These are phyloP conservation scores for Ascochyta lentis DNA, from an alignment of 2,329 filamentous ascomycete genomes.

Conservation along the genomic window DNA sequence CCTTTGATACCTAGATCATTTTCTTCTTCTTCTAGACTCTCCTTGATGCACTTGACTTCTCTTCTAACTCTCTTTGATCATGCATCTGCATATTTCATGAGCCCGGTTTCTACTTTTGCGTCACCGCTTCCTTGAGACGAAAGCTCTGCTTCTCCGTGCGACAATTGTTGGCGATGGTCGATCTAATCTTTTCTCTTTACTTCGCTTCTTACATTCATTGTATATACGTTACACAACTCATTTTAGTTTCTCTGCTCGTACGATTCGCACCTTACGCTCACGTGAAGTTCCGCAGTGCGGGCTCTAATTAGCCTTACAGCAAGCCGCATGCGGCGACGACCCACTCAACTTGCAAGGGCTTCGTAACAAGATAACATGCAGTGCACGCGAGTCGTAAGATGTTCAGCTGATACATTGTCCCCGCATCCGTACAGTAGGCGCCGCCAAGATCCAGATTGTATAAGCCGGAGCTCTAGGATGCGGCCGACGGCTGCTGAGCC, in stretches of 20 bases:
- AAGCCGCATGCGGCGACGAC: slow-evolving; percentile 10
- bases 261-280: background rate
- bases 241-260: background rate
- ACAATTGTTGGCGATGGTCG: background rate
- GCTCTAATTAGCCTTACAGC: background rate
- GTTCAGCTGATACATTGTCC: slow-evolving; percentile 19
- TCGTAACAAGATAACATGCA: background rate
- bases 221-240: slow-evolving; percentile 16
- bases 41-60: slow-evolving; percentile 11
- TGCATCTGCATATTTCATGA: slow-evolving; percentile 5
- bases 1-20: slow-evolving; percentile 7
- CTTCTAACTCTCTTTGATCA: slow-evolving; percentile 10
- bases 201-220: slow-evolving; percentile 31
- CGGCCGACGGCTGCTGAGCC: slow-evolving; percentile 13
- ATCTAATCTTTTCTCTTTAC: background rate
- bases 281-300: background rate
- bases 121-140: background rate
- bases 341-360: background rate
- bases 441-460: slow-evolving; percentile 1
- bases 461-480: slow-evolving; percentile 13
- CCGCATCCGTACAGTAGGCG: slow-evolving; percentile 16
- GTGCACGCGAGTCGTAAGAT: slow-evolving; percentile 12
- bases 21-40: slow-evolving; percentile 11
- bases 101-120: background rate
- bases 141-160: background rate